phyloP scores from a whole-genome alignment of 306 rosid species.

The Canavalia gladiata region DNA sequence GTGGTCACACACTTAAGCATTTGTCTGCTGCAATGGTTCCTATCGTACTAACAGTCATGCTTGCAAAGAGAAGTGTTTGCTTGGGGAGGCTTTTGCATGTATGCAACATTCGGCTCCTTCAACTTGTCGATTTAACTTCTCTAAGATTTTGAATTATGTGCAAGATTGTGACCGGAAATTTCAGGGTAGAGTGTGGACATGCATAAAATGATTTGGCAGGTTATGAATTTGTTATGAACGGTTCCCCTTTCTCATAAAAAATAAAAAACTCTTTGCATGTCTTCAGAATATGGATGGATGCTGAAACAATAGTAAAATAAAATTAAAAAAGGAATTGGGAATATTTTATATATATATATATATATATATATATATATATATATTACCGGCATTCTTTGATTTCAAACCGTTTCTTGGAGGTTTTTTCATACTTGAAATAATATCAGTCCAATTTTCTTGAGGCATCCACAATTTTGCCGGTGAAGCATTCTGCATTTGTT shows the following conservation, averaged over 20 bases:
- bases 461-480: slow-evolving; percentile 7
- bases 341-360: not conserved
- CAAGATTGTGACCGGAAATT: slow-evolving; percentile 22
- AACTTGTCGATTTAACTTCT: slow-evolving; percentile 6
- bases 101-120: slow-evolving; percentile 16
- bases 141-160: slow-evolving; percentile 13
- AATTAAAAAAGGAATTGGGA: slow-evolving; percentile 12
- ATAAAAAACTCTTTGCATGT: not conserved
- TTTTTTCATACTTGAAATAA: not conserved
- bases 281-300: not conserved
- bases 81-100: slow-evolving; percentile 60
- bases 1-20: slow-evolving; percentile 97
- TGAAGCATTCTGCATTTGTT: not conserved
- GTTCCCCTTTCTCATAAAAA: not conserved
- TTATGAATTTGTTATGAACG: slow-evolving; percentile 26
- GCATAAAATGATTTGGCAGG: slow-evolving; percentile 15
- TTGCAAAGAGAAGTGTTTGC: slow-evolving; percentile 77
- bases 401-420: not conserved
- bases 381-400: not conserved
- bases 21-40: slow-evolving; percentile 90
- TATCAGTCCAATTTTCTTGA: slow-evolving; percentile 10
- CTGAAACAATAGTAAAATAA: not conserved
- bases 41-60: slow-evolving; percentile 81
- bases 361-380: not conserved
- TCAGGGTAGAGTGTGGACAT: slow-evolving; percentile 12